Conservation (phyloP, 2,329 filamentous ascomycete species). For the Sporothrix variecibatus region DNA sequence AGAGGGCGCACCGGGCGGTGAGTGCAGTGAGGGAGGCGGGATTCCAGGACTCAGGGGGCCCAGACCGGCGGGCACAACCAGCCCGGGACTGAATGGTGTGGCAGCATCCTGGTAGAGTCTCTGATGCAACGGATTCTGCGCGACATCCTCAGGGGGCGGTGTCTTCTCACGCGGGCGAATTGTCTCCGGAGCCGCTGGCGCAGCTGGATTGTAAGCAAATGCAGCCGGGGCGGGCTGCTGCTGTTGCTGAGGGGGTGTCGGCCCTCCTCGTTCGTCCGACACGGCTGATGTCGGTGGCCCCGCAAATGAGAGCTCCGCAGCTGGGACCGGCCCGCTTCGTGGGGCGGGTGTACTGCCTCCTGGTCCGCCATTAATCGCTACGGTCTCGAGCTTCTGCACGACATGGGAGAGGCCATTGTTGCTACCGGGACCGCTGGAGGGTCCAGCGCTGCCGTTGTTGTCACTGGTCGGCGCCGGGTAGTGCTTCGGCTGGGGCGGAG, state of each 20-base stretch:
- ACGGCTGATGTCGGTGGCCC: slow-evolving; percentile 40
- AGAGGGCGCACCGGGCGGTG: slow-evolving; percentile 43
- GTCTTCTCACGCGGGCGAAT: slow-evolving; percentile 77
- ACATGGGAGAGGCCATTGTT: slow-evolving; percentile 62
- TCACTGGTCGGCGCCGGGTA: slow-evolving; percentile 35
- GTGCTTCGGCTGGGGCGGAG: slow-evolving; percentile 20
- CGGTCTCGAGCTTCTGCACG: slow-evolving; percentile 72
- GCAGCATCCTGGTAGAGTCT: slow-evolving; percentile 58
- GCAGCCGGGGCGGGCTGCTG: slow-evolving; percentile 47
- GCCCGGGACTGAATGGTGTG: slow-evolving; percentile 55
- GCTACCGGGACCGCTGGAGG: background rate
- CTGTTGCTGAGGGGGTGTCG: background rate
- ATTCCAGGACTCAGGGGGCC: slow-evolving; percentile 45
- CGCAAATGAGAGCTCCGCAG: slow-evolving; percentile 41
- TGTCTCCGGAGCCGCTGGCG: slow-evolving; percentile 71
- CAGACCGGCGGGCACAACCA: slow-evolving; percentile 51
- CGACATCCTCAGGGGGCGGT: slow-evolving; percentile 69
- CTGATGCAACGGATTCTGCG: slow-evolving; percentile 57
- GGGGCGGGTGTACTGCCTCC: slow-evolving; percentile 31
- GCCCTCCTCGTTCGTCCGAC: background rate
- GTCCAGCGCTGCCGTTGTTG: slow-evolving; percentile 37
- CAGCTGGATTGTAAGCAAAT: slow-evolving; percentile 77
- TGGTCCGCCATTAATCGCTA: slow-evolving; percentile 53
- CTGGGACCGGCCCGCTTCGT: slow-evolving; percentile 48
- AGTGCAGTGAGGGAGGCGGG: slow-evolving; percentile 41